These are phyloP conservation scores for Lagerstroemia speciosa DNA, from an alignment of 345 rosid genomes.

Conservation along the genomic window DNA sequence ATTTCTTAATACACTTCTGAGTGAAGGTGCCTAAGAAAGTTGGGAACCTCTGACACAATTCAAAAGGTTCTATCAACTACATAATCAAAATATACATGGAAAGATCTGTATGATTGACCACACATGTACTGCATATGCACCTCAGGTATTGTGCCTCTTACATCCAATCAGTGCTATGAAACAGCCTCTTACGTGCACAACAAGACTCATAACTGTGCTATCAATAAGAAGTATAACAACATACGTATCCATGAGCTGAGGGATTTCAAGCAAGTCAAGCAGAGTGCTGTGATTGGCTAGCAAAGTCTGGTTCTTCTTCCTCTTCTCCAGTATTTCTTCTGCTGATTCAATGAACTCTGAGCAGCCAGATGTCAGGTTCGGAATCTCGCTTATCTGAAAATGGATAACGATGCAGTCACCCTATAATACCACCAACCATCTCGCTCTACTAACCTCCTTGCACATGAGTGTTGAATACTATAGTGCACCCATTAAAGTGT, in stretches of 20 bases:
- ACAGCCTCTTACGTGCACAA: not conserved
- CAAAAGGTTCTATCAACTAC: not conserved
- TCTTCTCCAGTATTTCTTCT: constrained; percentile 76
- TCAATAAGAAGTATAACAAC: constrained; percentile 17
- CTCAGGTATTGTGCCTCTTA: not conserved
- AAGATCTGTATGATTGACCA: not conserved
- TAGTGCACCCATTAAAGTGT: not conserved
- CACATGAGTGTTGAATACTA: not conserved
- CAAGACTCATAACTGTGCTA: not conserved
- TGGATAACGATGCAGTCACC: not conserved
- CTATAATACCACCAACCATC: not conserved
- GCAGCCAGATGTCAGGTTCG: constrained; percentile 80
- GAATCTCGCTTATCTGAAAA: constrained; percentile 67
- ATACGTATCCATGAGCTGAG: constrained; percentile 99
- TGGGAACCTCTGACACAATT: not conserved
- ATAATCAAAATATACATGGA: not conserved
- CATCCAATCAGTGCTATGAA: not conserved
- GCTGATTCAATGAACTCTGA: constrained; percentile 82
- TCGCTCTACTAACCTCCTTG: not conserved
- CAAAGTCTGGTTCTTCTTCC: constrained; percentile 89
- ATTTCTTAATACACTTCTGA: not conserved
- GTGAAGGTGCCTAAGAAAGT: not conserved
- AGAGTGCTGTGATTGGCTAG: constrained; percentile 81
- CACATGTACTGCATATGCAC: not conserved
- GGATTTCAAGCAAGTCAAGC: constrained; percentile 98